Percentiles rank a stretch among this genome's conserved stretches.
phyloP scores from a whole-genome alignment of 1,284 basidiomycete species.

The Gymnopus androsaceus region DNA sequence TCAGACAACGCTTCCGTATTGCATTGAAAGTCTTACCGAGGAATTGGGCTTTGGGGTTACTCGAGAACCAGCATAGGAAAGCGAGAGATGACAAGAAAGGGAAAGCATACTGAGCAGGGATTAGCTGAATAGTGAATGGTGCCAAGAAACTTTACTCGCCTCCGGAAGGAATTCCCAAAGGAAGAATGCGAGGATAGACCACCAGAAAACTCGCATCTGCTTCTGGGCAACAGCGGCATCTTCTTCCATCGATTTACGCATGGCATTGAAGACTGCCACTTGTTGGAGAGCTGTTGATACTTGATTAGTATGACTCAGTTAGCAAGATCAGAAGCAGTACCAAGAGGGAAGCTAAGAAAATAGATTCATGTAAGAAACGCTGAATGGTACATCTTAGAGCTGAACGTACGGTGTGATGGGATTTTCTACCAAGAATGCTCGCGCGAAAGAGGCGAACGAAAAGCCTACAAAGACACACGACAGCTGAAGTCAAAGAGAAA shows the following conservation, averaged over 20 bases:
- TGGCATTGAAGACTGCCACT: conserved; percentile 24
- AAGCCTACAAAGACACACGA: conserved; percentile 26
- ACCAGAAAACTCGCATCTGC: conserved; percentile 29
- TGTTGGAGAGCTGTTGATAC: conserved; percentile 13
- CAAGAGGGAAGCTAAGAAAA: conserved; percentile 20
- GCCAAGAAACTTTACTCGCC: conserved; percentile 11
- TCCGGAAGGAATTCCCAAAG: conserved; percentile 24
- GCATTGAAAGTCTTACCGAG: conserved; percentile 18
- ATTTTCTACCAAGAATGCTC: conserved; percentile 26
- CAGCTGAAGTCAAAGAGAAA: conserved; percentile 1
- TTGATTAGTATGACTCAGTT: background rate
- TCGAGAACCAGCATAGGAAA: conserved; percentile 28
- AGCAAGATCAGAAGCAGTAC: conserved; percentile 16
- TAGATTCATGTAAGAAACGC: background rate
- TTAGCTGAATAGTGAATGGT: background rate
- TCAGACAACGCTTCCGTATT: background rate
- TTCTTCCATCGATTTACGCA: conserved; percentile 17
- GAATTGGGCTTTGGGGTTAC: conserved; percentile 26
- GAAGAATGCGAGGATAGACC: conserved; percentile 24
- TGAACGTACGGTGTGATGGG: conserved; percentile 20
- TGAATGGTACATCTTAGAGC: background rate
- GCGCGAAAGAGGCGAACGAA: conserved; percentile 24
- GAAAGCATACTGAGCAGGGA: conserved; percentile 21
- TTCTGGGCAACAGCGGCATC: conserved; percentile 16
- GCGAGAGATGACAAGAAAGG: conserved; percentile 28